Evolutionary conservation across 2,329 filamentous ascomycete species (phyloP), one percentile per base, ranked within the genome.

Genomic region (Fusarium sp.): DNA sequence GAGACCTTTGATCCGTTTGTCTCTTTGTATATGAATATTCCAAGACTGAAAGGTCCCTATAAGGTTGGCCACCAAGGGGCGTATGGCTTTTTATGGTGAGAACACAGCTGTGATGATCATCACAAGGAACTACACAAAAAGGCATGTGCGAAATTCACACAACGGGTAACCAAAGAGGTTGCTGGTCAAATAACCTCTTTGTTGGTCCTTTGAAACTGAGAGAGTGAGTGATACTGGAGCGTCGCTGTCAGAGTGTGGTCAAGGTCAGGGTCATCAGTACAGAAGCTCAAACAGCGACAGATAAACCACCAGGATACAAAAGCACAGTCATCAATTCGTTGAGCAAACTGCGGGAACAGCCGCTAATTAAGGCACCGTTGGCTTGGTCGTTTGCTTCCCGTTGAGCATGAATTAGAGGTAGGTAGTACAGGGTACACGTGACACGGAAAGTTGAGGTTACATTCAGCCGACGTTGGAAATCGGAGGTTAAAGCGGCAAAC

Each of bases 401-500:
- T 18, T 28, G 54, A 44, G 20, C 40, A 20, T 43, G 39, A 38
- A 7, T 34, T 24, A 45, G 24, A 38, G 22, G 22, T 24, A 18
- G 24, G n/a, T 22, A 34, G 15, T 40, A 39, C 15, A 20, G 42
- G n/a, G 24, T 31, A 39, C 65, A 61, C 63, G 61, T 55, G 62
- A 69, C 39, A 50, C 26, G 40, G 28, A 20, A 58, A 43, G 40
- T 31, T 43, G 24, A 46, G 46, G 33, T 45, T 64, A 17, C 36
- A 40, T 38, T 31, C 40, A 58, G 33, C 28, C 28, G 46, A 18
- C 6, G 39, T 46, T 48, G 24, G 48, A 26, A 13, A 51, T 68
- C 40, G 34, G 46, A 56, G 42, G 65, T 44, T 43, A 57, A 50
- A 46, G 46, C 31, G 34, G 43, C 38, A 51, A 58, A 58, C 26